Evolutionary conservation across 169 alveolate genomes (phyloP).

Genomic region (Plasmodium berghei): DNA sequence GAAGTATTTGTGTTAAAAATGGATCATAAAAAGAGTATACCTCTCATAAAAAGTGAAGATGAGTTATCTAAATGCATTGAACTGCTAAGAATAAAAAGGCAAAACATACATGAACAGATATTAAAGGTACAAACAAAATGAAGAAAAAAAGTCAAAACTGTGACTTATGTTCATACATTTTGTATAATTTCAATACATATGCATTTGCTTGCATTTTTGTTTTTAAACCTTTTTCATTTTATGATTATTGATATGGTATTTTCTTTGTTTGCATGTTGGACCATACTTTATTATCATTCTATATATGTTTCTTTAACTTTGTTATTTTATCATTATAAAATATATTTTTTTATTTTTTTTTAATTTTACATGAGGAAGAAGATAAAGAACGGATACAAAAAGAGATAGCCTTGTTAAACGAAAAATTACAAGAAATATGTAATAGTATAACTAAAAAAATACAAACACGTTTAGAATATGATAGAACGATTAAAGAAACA

Average conservation of each 20-base stretch:
- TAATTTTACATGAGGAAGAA: slow-evolving; percentile 86
- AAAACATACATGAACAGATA: slow-evolving; percentile 84
- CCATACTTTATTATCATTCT: not conserved
- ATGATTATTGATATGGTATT: not conserved
- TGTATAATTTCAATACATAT: not conserved
- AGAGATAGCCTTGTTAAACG: slow-evolving; percentile 84
- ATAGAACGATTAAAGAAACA: slow-evolving; percentile 90
- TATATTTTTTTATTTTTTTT: slow-evolving; percentile 13
- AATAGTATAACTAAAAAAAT: slow-evolving; percentile 86
- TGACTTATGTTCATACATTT: slow-evolving; percentile 1
- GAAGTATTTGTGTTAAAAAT: slow-evolving; percentile 24
- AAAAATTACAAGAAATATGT: slow-evolving; percentile 85
- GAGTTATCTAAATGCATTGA: slow-evolving; percentile 90
- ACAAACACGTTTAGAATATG: slow-evolving; percentile 90
- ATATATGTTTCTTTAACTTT: slow-evolving; percentile 1
- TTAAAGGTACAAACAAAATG: slow-evolving; percentile 51
- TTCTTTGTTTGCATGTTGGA: too few species aligned
- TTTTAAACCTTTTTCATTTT: not conserved
- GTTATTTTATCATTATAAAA: not conserved
- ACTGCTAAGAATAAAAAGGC: slow-evolving; percentile 89
- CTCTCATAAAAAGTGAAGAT: slow-evolving; percentile 79
- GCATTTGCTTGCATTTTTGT: not conserved
- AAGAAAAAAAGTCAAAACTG: not conserved
- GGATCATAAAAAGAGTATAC: slow-evolving; percentile 60
- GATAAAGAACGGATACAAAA: slow-evolving; percentile 87